Percentiles rank a stretch among this genome's conserved stretches.
These are phyloP conservation scores for Sechiopsis laciniata DNA, from an alignment of 306 rosid species.

Conservation along the genomic window DNA sequence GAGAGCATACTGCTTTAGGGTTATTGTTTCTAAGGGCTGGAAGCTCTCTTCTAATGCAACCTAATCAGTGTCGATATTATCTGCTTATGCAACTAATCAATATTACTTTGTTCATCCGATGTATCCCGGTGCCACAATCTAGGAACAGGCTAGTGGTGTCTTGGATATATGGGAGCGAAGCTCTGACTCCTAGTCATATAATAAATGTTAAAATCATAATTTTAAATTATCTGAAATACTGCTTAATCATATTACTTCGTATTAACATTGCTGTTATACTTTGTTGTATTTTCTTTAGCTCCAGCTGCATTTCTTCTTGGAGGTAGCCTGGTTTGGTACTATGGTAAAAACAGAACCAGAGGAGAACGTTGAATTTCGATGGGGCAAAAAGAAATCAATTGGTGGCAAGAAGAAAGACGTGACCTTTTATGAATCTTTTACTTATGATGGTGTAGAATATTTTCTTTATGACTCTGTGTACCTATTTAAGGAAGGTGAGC, in stretches of 20 bases:
- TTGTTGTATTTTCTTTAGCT: not conserved
- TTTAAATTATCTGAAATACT: not conserved
- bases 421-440: constrained; percentile 60
- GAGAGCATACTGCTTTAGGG: no score
- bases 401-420: constrained; percentile 53
- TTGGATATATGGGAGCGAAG: no score
- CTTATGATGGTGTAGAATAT: constrained; percentile 58
- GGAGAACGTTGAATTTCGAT: constrained; percentile 45
- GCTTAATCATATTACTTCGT: not conserved
- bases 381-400: constrained; percentile 46
- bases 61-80: not conserved
- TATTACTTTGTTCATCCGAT: no score
- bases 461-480: constrained; percentile 59
- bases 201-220: not conserved
- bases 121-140: no score
- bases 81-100: not conserved
- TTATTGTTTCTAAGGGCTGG: not conserved
- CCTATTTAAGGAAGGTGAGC: constrained; percentile 54
- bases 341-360: constrained; percentile 37
- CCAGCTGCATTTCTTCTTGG: constrained; percentile 13
- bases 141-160: no score
- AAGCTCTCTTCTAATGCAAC: not conserved
- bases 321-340: constrained; percentile 22
- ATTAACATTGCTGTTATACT: not conserved
- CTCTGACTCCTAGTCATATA: no score